Conservation (phyloP, 2,329 filamentous ascomycete species). For the Tolypocladium cylindrosporum region DNA sequence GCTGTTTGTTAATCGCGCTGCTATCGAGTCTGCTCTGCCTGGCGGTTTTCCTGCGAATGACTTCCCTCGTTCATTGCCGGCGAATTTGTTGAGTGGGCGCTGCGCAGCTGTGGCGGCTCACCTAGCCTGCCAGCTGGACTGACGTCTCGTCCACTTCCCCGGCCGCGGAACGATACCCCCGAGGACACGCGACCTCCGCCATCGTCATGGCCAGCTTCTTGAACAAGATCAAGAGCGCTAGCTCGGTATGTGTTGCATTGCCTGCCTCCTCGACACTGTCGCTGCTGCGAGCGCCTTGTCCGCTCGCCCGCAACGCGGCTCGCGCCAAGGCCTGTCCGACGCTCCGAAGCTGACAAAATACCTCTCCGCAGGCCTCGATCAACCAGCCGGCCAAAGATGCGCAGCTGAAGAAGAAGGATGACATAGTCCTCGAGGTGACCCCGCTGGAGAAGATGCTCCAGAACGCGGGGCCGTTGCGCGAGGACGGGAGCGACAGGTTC, state of each 20-base stretch:
- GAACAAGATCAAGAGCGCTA: slow-evolving; percentile 46
- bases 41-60: slow-evolving; percentile 1
- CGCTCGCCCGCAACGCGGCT: background rate
- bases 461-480: slow-evolving; percentile 68
- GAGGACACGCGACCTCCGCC: slow-evolving; percentile 11
- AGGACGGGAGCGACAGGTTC: slow-evolving; percentile 94
- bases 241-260: slow-evolving; percentile 36
- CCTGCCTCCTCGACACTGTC: background rate
- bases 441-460: slow-evolving; percentile 67
- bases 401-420: slow-evolving; percentile 45
- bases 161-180: slow-evolving; percentile 1
- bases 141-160: slow-evolving; percentile 1
- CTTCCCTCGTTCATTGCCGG: slow-evolving; percentile 11
- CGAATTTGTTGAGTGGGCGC: slow-evolving; percentile 20
- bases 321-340: slow-evolving; percentile 7
- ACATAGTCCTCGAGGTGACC: slow-evolving; percentile 47
- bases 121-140: slow-evolving; percentile 8
- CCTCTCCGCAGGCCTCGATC: slow-evolving; percentile 29
- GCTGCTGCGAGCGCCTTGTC: background rate
- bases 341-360: slow-evolving; percentile 20
- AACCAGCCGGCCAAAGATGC: slow-evolving; percentile 34
- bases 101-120: slow-evolving; percentile 23
- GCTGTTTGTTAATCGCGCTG: background rate
- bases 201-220: slow-evolving; percentile 46
- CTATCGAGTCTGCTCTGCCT: background rate